A percentile compares a stretch with the other conserved stretches of the same genome.
Conservation (phyloP, 352 stramenopile genomes). For the Pelagophyceae sp. region DNA sequence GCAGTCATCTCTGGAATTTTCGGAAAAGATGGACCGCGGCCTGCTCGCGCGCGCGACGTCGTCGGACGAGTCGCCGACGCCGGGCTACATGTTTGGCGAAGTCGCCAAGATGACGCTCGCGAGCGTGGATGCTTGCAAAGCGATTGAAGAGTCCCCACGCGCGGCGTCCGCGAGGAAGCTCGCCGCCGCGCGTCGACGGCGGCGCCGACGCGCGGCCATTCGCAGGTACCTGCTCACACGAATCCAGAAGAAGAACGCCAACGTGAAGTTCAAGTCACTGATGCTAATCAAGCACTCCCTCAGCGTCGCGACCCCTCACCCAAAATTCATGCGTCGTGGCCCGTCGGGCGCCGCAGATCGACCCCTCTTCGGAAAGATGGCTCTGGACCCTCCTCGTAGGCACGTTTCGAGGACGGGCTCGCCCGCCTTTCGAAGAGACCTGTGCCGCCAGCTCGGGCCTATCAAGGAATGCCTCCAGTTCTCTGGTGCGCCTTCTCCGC, state of each 20-base stretch:
- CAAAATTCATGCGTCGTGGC: not conserved
- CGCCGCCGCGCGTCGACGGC: slow-evolving; percentile 38
- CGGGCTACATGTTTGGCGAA: slow-evolving; percentile 90
- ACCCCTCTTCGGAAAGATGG: slow-evolving; percentile 39
- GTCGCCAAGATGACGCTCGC: slow-evolving; percentile 82
- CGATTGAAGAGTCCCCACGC: slow-evolving; percentile 51
- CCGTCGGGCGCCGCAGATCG: not conserved
- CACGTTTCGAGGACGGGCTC: slow-evolving; percentile 66
- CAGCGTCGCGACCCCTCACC: not conserved
- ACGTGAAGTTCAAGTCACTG: slow-evolving; percentile 85
- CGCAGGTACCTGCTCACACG: slow-evolving; percentile 68
- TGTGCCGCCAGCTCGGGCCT: slow-evolving; percentile 61
- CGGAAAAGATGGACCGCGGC: slow-evolving; percentile 74
- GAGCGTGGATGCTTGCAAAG: slow-evolving; percentile 68
- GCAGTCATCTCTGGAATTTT: not conserved
- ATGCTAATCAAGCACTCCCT: slow-evolving; percentile 50
- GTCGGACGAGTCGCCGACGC: slow-evolving; percentile 80
- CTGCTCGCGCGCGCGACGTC: slow-evolving; percentile 81
- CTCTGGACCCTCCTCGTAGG: too few species aligned
- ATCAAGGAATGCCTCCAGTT: slow-evolving; percentile 87
- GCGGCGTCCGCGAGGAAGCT: slow-evolving; percentile 13
- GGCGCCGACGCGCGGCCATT: slow-evolving; percentile 38
- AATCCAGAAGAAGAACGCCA: slow-evolving; percentile 86
- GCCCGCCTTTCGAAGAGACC: slow-evolving; percentile 72
- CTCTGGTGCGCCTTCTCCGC: slow-evolving; percentile 27